Base-by-base conservation (phyloP, 208 protist genomes). In the Porcisia deanei region DNA sequence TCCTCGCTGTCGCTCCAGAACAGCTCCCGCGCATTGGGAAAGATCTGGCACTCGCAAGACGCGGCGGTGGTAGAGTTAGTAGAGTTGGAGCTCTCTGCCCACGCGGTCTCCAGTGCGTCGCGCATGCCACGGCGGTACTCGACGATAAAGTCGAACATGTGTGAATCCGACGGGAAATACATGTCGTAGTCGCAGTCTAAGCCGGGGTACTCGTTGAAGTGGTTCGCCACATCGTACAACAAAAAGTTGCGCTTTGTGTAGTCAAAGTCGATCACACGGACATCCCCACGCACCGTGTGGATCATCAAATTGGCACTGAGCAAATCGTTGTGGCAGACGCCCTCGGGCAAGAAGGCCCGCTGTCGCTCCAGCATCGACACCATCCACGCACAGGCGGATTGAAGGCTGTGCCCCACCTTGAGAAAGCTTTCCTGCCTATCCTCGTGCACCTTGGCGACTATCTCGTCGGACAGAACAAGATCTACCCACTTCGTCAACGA, bases 241-340 rank as follows among this genome's bases (percentile, higher is more conserved):
- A 95, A 75, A 71, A 89, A 98, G 79, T 97, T 93, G 14, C 92
- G 86, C 66, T 87, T 90, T 0, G 86, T 88, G 84, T 98, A 98
- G 73, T 98, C 96, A 80, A 97, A 98, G 84, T 98, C 96, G 80
- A 98, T 98, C 64, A 98, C 89, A 57, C 85, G 88, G n/a, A 97
- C 76, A 16, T 79, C 71, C 8, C 87, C 78, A 41, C 67, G 88
- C 34, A 25, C 65, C 43, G 39, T 79, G 76, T 94, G 83, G 10
- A 91, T 88, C 91, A 98, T 94, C 30, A 98, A 81, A 75, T 98
- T 98, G n/a, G 89, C 95, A 63, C 88, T 88, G 66, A 98, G 91
- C 57, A 98, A 79, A 73, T 98, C 95, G 79, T 98, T 96, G 87
- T 98, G 95, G 75, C 93, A 97, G 30, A 92, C 87, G 41, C 88